Percentiles rank a stretch among this genome's conserved stretches.
Conservation (phyloP, 768 basidiomycete species). For the Mycena vulgaris region DNA sequence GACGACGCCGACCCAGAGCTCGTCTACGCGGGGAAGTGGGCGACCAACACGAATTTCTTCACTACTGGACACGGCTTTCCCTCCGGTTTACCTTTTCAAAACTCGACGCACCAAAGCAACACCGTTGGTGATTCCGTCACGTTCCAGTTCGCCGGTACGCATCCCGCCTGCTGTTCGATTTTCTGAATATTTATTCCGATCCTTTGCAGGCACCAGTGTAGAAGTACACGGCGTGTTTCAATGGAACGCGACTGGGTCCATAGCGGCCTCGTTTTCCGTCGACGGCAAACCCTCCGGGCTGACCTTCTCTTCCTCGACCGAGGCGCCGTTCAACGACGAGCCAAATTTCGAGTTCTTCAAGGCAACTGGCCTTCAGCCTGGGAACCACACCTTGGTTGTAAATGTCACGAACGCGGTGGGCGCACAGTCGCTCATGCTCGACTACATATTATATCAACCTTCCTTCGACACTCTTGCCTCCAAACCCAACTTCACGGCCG, state of each 20-base stretch:
- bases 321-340: background rate
- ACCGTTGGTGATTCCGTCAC: background rate
- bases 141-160: constrained; percentile 2
- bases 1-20: background rate
- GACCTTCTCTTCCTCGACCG: background rate
- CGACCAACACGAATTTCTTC: background rate
- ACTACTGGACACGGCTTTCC: background rate
- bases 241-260: background rate
- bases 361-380: background rate
- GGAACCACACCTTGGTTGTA: background rate
- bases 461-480: background rate
- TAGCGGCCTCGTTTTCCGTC: background rate
- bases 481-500: background rate
- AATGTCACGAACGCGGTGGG: background rate
- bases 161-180: background rate
- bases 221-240: background rate
- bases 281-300: background rate
- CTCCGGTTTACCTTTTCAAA: background rate
- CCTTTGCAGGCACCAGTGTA: background rate
- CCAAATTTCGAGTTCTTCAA: constrained; percentile 6
- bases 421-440: background rate
- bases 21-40: background rate
- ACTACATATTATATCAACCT: background rate
- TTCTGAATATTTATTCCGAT: background rate
- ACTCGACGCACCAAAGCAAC: background rate